Evolutionary conservation across 345 rosid species (phyloP).

Genomic region (Angophora floribunda): DNA sequence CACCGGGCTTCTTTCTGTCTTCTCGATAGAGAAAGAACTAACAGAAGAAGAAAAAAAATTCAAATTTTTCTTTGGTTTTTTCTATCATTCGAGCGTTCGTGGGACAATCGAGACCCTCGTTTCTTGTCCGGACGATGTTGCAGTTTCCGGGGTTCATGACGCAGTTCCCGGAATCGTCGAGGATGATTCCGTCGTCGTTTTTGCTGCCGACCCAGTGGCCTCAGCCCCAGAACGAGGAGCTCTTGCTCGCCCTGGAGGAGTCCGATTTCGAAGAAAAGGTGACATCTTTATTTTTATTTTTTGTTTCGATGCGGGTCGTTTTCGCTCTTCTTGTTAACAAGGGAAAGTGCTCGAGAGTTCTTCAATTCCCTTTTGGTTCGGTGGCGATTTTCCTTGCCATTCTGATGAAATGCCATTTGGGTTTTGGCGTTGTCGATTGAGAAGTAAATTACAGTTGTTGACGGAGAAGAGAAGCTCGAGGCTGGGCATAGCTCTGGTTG

Average conservation of each 20-base stretch:
- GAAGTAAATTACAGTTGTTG: background rate
- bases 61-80: background rate
- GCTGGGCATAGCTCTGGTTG: background rate
- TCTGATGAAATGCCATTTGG: background rate
- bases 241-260: constrained; percentile 87
- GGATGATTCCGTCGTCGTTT: constrained; percentile 52
- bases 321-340: background rate
- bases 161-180: constrained; percentile 56
- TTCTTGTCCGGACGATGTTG: constrained; percentile 29
- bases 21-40: background rate
- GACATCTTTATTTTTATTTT: background rate
- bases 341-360: background rate
- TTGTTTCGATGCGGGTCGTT: background rate
- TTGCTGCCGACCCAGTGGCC: constrained; percentile 72
- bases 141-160: constrained; percentile 86
- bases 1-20: background rate
- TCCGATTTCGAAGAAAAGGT: constrained; percentile 77
- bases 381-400: background rate
- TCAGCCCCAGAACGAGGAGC: constrained; percentile 66
- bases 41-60: background rate
- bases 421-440: background rate
- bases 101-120: background rate
- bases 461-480: background rate
- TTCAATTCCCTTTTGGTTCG: background rate
- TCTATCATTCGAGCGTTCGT: background rate